Conservation (phyloP, 495 filamentous ascomycete genomes). For the Penicillium roqueforti region DNA sequence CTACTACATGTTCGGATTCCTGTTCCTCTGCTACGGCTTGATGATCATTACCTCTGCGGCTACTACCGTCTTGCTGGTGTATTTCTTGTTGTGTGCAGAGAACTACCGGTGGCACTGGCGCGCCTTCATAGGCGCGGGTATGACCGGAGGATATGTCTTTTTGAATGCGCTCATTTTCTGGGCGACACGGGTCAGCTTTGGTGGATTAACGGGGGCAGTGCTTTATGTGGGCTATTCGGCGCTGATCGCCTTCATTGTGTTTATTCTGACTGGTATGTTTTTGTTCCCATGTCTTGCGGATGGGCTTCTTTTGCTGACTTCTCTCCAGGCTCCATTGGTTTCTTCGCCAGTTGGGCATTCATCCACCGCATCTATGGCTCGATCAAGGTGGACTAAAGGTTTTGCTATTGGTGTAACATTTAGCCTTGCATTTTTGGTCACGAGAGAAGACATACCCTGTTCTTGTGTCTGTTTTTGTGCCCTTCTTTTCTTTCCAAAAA, state of each 20-base stretch:
- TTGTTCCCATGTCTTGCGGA: conserved; percentile 7
- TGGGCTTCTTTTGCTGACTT: conserved; percentile 15
- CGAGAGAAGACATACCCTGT: background rate
- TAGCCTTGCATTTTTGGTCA: conserved; percentile 4
- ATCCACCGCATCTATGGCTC: conserved; percentile 89
- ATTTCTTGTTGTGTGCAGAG: conserved; percentile 91
- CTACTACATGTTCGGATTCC: conserved; percentile 99
- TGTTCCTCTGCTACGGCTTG: conserved; percentile 94
- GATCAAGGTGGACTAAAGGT: conserved; percentile 83
- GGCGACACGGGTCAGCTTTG: conserved; percentile 76
- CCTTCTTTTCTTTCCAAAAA: background rate
- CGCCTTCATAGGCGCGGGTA: conserved; percentile 81
- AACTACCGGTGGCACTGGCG: conserved; percentile 99
- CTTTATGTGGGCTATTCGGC: conserved; percentile 91
- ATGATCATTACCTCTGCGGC: conserved; percentile 96
- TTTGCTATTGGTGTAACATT: background rate
- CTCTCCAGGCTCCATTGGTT: conserved; percentile 79
- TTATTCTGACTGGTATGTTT: conserved; percentile 82
- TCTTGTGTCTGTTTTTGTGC: background rate
- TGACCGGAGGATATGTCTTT: conserved; percentile 86
- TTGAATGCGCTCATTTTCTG: conserved; percentile 83
- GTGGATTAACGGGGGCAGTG: conserved; percentile 77
- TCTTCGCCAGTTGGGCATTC: conserved; percentile 91
- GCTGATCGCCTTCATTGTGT: conserved; percentile 84
- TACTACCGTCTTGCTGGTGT: conserved; percentile 86